Evolutionary conservation across 108 stramenopile species (phyloP), one percentile per base, ranked within the genome.

Genomic region (Skeletonema menzelii): DNA sequence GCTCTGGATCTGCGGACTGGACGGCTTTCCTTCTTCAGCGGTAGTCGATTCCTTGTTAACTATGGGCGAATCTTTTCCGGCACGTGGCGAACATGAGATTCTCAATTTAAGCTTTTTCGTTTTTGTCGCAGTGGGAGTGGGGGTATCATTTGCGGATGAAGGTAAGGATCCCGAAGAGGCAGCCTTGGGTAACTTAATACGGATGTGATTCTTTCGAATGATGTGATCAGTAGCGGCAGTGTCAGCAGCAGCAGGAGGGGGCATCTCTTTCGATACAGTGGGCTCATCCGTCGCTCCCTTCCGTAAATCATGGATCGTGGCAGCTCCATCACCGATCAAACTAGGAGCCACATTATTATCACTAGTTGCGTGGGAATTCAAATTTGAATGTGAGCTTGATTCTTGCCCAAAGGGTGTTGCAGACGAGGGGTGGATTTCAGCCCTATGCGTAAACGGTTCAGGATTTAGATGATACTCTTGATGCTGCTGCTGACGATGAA

Each of bases 181-280:
- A 34, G 65, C 8, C 46, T 79, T 79, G 27, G 77, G 70, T 57
- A 72, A 30, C 67, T 67, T 79, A 42, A 72, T 79, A 27, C 60
- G 77, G 40, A 72, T 72, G 30, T 40, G 59, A 38, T 60, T 60
- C 59, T 60, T 34, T 8, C 59, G 59, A 53, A 53, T 53, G 19
- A 53, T 22, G 4, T 15, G 14, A 42, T 42, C 40, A 17, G 49
- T 22, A 10, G 49, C 5, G 49, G 49, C 49, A 6, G 22, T 53
- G 5, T 53, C 22, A 22, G 22, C 8, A 53, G 2, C 49, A 10
- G 49, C 24, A 7, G 49, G 49, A 53, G 49, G 20, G 17, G 49
- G 11, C 49, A 22, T 53, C 15, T 20, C 47, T 22, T 49, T 19
- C 20, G 47, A 20, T 22, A 8, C 20, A 49, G 47, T 20, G 6